Conservation (phyloP, 2,329 filamentous ascomycete genomes). For the Colletotrichum shisoi region DNA sequence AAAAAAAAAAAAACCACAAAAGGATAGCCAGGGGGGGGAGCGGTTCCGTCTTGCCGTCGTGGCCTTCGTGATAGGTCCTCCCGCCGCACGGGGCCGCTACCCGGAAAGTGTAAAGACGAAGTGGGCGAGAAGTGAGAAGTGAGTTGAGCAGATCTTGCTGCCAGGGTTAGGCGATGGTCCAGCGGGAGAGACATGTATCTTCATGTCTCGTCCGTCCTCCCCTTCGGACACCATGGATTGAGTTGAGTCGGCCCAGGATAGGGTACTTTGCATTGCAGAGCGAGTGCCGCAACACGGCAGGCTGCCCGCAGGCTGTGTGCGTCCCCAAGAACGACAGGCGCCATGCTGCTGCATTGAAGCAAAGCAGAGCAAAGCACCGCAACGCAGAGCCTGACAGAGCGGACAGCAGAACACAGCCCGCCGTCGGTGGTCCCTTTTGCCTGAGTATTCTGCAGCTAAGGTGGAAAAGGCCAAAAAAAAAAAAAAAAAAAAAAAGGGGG, state of each 20-base stretch:
- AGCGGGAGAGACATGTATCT: slow-evolving; percentile 10
- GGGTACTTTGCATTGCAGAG: slow-evolving; percentile 14
- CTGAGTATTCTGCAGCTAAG: slow-evolving; percentile 16
- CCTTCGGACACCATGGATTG: slow-evolving; percentile 18
- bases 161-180: neutral
- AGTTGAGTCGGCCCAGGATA: slow-evolving; percentile 27
- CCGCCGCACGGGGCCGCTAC: slow-evolving; percentile 18
- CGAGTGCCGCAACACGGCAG: neutral
- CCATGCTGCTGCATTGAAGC: neutral
- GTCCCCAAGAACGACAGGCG: neutral
- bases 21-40: neutral
- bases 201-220: neutral
- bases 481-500: neutral
- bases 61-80: slow-evolving; percentile 13
- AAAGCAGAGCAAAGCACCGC: slow-evolving; percentile 12
- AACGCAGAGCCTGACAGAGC: slow-evolving; percentile 15
- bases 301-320: slow-evolving; percentile 8
- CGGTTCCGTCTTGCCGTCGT: neutral
- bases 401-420: slow-evolving; percentile 13
- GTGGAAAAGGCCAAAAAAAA: neutral
- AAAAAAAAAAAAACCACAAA: neutral
- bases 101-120: slow-evolving; percentile 12
- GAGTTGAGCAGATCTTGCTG: neutral
- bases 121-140: neutral
- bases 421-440: slow-evolving; percentile 15